Evolutionary conservation across 164 flowering plant species (phyloP).

Genomic region (Euptelea pleiosperma): DNA sequence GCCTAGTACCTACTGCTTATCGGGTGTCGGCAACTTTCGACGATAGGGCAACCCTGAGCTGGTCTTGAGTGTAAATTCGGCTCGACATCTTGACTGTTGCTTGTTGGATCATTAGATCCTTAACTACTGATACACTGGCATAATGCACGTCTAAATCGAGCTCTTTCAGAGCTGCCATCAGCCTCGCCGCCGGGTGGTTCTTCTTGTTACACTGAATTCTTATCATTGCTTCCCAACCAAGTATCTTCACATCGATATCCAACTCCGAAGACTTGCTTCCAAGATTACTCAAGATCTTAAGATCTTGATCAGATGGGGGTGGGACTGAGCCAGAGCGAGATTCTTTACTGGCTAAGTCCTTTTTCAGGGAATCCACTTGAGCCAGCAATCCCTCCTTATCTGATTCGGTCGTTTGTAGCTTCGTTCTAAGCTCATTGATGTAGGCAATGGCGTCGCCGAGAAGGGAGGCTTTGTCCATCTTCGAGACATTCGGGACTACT

Average conservation of each 20-base stretch:
- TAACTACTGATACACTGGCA: constrained; percentile 83
- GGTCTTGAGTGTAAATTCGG: constrained; percentile 64
- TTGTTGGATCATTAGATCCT: constrained; percentile 89
- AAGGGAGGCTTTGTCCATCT: constrained; percentile 95
- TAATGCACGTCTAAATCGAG: constrained; percentile 70
- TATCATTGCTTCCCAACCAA: constrained; percentile 83
- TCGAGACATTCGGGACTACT: constrained; percentile 92
- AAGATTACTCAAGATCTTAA: constrained; percentile 23
- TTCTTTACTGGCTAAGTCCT: constrained; percentile 36
- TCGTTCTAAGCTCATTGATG: constrained; percentile 65
- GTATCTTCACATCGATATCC: constrained; percentile 76
- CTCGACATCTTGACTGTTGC: constrained; percentile 77
- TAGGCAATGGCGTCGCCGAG: constrained; percentile 84
- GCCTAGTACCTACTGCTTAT: constrained; percentile 6
- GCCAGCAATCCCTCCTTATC: constrained; percentile 52
- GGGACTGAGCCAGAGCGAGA: constrained; percentile 14
- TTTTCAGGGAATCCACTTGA: constrained; percentile 49
- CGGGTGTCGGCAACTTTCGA: constrained; percentile 39
- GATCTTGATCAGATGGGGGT: constrained; percentile 27
- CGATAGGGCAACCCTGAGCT: constrained; percentile 54
- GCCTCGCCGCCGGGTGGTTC: constrained; percentile 80
- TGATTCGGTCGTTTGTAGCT: constrained; percentile 47
- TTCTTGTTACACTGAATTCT: constrained; percentile 56
- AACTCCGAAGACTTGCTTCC: constrained; percentile 36
- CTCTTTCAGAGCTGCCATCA: constrained; percentile 78